Evolutionary conservation across 1,139 yeast species (phyloP).

Genomic region (Pichia sp.): DNA sequence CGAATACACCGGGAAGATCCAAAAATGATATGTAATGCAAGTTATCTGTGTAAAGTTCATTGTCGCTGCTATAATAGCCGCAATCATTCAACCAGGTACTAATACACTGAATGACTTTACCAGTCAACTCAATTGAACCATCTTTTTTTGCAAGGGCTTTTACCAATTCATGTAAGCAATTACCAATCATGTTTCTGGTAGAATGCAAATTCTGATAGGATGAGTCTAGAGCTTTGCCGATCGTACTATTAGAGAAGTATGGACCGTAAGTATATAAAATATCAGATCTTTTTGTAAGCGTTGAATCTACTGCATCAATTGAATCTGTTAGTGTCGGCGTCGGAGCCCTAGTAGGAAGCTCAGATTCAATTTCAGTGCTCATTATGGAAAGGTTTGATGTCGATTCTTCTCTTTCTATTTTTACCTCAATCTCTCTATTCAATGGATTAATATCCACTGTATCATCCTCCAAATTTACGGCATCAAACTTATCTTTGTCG

Average conservation of each 20-base stretch:
- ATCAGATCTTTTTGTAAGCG: conserved; percentile 57
- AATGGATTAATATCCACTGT: conserved; percentile 17
- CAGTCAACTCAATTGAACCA: conserved; percentile 68
- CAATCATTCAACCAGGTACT: conserved; percentile 64
- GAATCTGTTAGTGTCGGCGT: conserved; percentile 33
- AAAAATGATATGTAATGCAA: conserved; percentile 38
- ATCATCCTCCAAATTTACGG: conserved; percentile 11
- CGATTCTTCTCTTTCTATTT: conserved; percentile 14
- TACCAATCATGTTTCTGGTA: conserved; percentile 61
- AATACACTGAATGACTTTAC: conserved; percentile 60
- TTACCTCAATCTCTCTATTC: conserved; percentile 18
- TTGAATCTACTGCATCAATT: conserved; percentile 40
- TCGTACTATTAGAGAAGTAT: conserved; percentile 50
- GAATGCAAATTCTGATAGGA: conserved; percentile 60
- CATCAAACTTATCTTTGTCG: conserved; percentile 12
- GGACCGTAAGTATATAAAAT: conserved; percentile 47
- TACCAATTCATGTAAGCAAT: conserved; percentile 58
- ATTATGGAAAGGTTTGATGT: conserved; percentile 21
- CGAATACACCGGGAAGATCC: conserved; percentile 46
- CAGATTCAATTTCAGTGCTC: conserved; percentile 32
- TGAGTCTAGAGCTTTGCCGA: conserved; percentile 45
- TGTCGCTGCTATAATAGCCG: conserved; percentile 29
- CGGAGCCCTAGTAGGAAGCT: conserved; percentile 27
- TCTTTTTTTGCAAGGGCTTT: conserved; percentile 48
- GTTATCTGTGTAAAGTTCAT: conserved; percentile 29